phyloP scores from a whole-genome alignment of 1,284 basidiomycete genomes.

The Vanrija sp. region DNA sequence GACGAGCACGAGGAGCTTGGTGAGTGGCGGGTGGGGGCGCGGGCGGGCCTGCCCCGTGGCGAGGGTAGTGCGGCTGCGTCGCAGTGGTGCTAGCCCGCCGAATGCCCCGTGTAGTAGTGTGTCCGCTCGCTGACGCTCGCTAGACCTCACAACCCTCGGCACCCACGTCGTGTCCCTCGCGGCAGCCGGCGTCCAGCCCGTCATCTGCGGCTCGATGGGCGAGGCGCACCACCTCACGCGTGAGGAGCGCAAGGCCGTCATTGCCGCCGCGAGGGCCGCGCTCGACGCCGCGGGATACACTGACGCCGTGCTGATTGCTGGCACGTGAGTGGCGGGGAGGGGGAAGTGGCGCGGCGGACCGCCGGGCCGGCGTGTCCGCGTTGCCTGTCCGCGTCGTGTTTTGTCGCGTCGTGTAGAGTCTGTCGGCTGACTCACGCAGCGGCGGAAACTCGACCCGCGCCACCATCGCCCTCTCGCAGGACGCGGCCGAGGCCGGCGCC shows the following conservation, averaged over 20 bases:
- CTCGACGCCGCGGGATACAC: constrained; percentile 63
- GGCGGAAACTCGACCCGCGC: constrained; percentile 76
- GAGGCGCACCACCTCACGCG: constrained; percentile 71
- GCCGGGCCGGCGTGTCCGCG: neutral
- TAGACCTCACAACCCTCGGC: constrained; percentile 69
- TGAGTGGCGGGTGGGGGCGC: constrained; percentile 54
- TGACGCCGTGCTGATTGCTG: constrained; percentile 68
- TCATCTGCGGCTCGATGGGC: constrained; percentile 63
- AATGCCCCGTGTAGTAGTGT: constrained; percentile 54
- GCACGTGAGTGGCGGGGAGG: constrained; percentile 54
- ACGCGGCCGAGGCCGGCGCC: constrained; percentile 74
- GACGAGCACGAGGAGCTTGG: constrained; percentile 74
- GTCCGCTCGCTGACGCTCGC: neutral
- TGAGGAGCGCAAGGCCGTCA: constrained; percentile 65
- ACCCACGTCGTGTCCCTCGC: constrained; percentile 69
- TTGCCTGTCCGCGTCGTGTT: neutral
- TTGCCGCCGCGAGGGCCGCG: constrained; percentile 65
- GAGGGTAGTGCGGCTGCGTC: no score
- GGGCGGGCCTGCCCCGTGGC: constrained; percentile 79
- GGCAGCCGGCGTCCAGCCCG: constrained; percentile 66
- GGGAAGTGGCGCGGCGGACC: neutral
- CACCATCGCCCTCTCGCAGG: constrained; percentile 65
- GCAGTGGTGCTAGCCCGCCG: no score
- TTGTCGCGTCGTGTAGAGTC: no score
- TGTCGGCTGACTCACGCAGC: constrained; percentile 10